Evolutionary conservation across 2,329 filamentous ascomycete species (phyloP).

Genomic region (Pseudogymnoascus sp.): DNA sequence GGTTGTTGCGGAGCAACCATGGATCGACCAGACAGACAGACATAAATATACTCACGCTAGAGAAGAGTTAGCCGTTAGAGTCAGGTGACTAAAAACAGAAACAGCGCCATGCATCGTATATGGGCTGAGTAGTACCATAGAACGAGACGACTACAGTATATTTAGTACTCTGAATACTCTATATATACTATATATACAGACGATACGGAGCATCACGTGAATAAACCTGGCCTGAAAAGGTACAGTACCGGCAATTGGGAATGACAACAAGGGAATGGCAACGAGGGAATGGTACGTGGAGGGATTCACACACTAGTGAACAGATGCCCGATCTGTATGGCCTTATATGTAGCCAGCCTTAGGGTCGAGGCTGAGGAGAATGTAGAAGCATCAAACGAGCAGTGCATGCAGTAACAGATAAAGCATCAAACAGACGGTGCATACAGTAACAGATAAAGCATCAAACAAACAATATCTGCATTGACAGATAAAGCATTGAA

Average conservation of each 20-base stretch:
- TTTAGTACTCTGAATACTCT: too few species aligned
- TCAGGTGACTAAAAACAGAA: neutral
- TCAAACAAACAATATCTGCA: neutral
- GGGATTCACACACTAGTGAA: neutral
- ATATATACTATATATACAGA: neutral
- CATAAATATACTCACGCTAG: neutral
- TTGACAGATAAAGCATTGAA: neutral
- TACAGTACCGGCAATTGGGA: neutral
- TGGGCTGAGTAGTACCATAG: neutral
- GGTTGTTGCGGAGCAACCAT: conserved; percentile 1
- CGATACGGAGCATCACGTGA: neutral
- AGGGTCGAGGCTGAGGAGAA: neutral
- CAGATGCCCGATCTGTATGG: neutral
- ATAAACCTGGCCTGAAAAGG: neutral
- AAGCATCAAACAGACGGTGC: too few species aligned
- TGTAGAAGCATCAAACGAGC: neutral
- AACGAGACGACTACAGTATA: too few species aligned
- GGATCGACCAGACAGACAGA: neutral
- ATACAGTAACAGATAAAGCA: too few species aligned
- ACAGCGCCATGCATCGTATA: neutral
- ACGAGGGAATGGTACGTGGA: neutral
- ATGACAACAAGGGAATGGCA: neutral
- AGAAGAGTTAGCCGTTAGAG: neutral
- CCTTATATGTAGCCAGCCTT: neutral
- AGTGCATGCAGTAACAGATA: too few species aligned